Percentiles rank a stretch among this genome's conserved stretches.
Conservation (phyloP, 2,329 filamentous ascomycete genomes). For the Arthroderma uncinatum region DNA sequence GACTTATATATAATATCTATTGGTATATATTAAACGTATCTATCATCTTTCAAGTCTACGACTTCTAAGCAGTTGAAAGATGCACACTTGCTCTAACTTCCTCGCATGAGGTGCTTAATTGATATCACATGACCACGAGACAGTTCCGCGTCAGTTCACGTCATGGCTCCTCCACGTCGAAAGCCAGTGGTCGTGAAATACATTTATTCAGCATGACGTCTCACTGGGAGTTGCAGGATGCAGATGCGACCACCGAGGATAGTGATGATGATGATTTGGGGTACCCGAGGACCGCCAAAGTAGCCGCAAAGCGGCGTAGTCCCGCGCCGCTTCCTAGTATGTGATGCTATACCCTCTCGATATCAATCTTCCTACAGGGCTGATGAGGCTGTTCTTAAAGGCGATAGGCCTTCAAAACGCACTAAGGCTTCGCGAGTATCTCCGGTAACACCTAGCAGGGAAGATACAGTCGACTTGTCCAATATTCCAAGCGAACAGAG, state of each 20-base stretch:
- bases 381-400: background rate
- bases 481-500: slow-evolving; percentile 22
- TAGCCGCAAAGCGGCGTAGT: background rate
- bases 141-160: background rate
- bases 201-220: background rate
- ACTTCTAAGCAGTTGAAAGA: no score
- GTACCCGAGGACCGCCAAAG: slow-evolving; percentile 14
- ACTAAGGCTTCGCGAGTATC: background rate
- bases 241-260: slow-evolving; percentile 22
- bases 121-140: slow-evolving; percentile 1
- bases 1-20: no score
- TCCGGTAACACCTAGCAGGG: background rate
- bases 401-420: background rate
- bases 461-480: slow-evolving; percentile 14
- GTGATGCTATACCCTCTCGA: background rate
- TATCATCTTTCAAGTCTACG: no score
- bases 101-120: no score
- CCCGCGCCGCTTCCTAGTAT: background rate
- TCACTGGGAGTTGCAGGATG: slow-evolving; percentile 19
- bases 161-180: background rate
- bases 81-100: no score
- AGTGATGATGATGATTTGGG: slow-evolving; percentile 36
- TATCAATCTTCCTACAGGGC: background rate
- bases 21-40: no score
- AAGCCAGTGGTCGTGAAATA: background rate